Percentiles rank a stretch among this genome's conserved stretches.
These are phyloP conservation scores for Kuraishia piskuri DNA, from an alignment of 805 yeast species.

Conservation along the genomic window DNA sequence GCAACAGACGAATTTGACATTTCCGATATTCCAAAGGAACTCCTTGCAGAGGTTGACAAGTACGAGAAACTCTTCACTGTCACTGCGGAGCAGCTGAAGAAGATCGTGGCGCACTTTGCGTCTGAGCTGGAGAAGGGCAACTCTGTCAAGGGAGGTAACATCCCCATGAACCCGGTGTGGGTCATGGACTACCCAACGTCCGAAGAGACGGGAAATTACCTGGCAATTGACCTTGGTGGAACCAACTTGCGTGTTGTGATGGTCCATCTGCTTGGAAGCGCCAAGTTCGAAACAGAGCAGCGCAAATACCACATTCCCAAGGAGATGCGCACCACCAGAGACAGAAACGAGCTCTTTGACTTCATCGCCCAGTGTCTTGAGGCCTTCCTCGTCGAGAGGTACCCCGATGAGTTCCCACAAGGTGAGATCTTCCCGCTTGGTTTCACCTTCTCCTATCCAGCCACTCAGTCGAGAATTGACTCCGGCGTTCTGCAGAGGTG, in stretches of 20 bases:
- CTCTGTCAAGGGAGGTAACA: constrained; percentile 44
- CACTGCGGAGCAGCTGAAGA: constrained; percentile 29
- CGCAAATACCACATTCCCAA: constrained; percentile 78
- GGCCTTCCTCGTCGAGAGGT: constrained; percentile 55
- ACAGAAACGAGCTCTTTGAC: constrained; percentile 70
- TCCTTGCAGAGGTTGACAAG: constrained; percentile 4
- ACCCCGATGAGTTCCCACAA: constrained; percentile 58
- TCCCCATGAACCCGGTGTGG: constrained; percentile 58
- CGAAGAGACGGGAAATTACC: constrained; percentile 46
- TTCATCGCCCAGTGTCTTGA: constrained; percentile 84
- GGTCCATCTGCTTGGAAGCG: constrained; percentile 54
- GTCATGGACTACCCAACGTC: constrained; percentile 53
- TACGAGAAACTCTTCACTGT: constrained; percentile 25
- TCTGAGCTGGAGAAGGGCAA: constrained; percentile 45
- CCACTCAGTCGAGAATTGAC: constrained; percentile 73
- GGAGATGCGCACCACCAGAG: constrained; percentile 67
- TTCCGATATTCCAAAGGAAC: background rate
- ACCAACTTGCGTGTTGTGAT: constrained; percentile 53
- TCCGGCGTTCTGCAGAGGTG: constrained; percentile 89
- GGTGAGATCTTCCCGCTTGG: constrained; percentile 69
- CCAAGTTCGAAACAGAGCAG: constrained; percentile 82
- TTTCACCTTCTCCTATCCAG: constrained; percentile 94
- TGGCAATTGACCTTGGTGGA: constrained; percentile 57
- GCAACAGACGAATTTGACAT: background rate
- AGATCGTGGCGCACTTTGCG: constrained; percentile 40